Base-by-base conservation (phyloP, 305 asterid species). In the Fraxinus sp. region DNA sequence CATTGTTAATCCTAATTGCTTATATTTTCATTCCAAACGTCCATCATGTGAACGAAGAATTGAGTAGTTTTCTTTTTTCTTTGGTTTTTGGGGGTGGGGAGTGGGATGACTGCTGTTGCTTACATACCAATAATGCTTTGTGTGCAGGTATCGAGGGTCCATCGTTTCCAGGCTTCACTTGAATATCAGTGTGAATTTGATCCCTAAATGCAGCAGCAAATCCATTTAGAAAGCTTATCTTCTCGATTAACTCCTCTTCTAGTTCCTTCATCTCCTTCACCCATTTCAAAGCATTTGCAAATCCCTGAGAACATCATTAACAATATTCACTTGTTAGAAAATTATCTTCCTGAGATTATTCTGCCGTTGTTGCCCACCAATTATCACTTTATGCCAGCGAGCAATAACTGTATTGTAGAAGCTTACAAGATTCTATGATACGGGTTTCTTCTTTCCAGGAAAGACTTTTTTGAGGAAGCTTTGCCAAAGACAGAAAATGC, bases 231-330 rank as follows among this genome's bases (percentile, higher is more conserved):
- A 90, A 95, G 35, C 39, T 85, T 39, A 95, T 85, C 80, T 89
- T 95, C 77, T 91, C 95, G 24, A 80, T 90, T 49, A 90, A 77
- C 80, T 89, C 94, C 76, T 90, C 98, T 39, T 93, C 97, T 83
- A 64, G 66, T 84, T 93, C 97, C 88, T 90, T 93, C 95, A 90
- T 90, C 90, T 95, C 97, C 84, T 95, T 92, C 86, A 91, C 84
- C 92, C 95, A 95, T 90, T 91, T 95, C 83, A 93, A 82, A 22
- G 97, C 92, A 86, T 88, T 91, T 83, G 93, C 82, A 80, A 95
- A 90, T 81, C 98, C 98, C 98, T 95, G 89, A 13, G 14, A 35
- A 35, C 28, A 36, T 16, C 52, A 8, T 13, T 22, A 35, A 39
- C 14, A 44, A 36, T 57, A 36, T 75, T 18, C 16, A 73, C 73